These are phyloP conservation scores for Talaromyces sp. DNA, from an alignment of 2,329 filamentous ascomycete genomes.

Conservation along the genomic window DNA sequence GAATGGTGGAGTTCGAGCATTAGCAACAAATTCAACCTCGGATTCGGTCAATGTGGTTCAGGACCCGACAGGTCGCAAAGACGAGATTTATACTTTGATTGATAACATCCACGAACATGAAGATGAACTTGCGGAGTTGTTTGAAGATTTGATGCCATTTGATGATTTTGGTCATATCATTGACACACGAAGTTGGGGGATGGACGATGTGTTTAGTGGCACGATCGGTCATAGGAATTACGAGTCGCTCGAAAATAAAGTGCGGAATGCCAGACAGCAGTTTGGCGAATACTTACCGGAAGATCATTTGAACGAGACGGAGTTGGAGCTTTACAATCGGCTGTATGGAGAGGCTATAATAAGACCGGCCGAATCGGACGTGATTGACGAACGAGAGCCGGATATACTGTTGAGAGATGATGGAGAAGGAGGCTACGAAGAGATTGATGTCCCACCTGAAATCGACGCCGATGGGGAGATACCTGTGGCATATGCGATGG, in stretches of 20 bases:
- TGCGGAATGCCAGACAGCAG: constrained; percentile 68
- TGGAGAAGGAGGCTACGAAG: constrained; percentile 39
- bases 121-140: constrained; percentile 33
- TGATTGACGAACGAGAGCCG: constrained; percentile 33
- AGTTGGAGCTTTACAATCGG: constrained; percentile 73
- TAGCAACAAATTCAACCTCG: constrained; percentile 24
- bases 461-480: constrained; percentile 26
- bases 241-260: constrained; percentile 43
- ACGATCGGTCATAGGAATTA: constrained; percentile 34
- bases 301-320: constrained; percentile 66
- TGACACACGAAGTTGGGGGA: constrained; percentile 28
- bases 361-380: constrained; percentile 30
- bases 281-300: constrained; percentile 77
- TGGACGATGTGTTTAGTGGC: constrained; percentile 31
- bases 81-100: constrained; percentile 36
- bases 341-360: constrained; percentile 72
- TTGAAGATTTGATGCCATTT: constrained; percentile 35
- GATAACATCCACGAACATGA: constrained; percentile 40
- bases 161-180: constrained; percentile 29
- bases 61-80: constrained; percentile 27
- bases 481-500: constrained; percentile 34
- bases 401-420: constrained; percentile 40
- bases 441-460: constrained; percentile 31
- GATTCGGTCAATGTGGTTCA: constrained; percentile 23
- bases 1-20: neutral